Percentiles rank a stretch among this genome's conserved stretches.
These are phyloP conservation scores for Solanum peruvianum DNA, from an alignment of 257 asterid genomes.

Conservation along the genomic window DNA sequence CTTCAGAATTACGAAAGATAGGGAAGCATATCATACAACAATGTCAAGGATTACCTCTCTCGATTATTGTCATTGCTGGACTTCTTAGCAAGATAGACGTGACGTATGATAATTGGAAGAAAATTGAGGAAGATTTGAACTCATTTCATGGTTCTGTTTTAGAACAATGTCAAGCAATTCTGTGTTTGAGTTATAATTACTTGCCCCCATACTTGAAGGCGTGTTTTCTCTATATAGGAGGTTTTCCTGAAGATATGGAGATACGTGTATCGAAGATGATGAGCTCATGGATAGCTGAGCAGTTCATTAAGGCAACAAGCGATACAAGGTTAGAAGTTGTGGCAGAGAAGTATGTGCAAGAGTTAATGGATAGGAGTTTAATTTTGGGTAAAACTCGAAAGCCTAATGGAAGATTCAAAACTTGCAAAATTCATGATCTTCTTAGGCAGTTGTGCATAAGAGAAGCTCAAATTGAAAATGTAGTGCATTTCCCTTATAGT, in stretches of 20 bases:
- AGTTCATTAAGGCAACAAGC: neutral
- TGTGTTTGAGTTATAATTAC: neutral
- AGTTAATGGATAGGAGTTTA: conserved; percentile 1
- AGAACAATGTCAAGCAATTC: neutral
- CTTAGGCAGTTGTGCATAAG: neutral
- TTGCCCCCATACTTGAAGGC: neutral
- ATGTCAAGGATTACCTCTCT: neutral
- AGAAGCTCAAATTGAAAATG: neutral
- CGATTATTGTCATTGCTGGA: neutral
- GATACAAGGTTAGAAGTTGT: neutral
- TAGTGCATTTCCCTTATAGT: neutral
- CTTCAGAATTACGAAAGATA: neutral
- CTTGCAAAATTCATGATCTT: conserved; percentile 7
- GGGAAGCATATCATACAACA: neutral
- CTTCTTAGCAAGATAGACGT: neutral
- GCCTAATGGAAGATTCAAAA: neutral
- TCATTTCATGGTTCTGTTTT: neutral
- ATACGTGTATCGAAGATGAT: neutral
- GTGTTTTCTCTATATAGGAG: conserved; percentile 3
- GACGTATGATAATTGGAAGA: neutral
- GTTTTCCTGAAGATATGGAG: neutral
- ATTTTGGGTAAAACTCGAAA: neutral
- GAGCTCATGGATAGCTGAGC: conserved; percentile 5
- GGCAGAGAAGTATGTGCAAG: neutral
- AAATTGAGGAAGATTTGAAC: neutral